These are phyloP conservation scores for Ceratocystis variospora DNA, from an alignment of 2,329 filamentous ascomycete species.

Conservation along the genomic window DNA sequence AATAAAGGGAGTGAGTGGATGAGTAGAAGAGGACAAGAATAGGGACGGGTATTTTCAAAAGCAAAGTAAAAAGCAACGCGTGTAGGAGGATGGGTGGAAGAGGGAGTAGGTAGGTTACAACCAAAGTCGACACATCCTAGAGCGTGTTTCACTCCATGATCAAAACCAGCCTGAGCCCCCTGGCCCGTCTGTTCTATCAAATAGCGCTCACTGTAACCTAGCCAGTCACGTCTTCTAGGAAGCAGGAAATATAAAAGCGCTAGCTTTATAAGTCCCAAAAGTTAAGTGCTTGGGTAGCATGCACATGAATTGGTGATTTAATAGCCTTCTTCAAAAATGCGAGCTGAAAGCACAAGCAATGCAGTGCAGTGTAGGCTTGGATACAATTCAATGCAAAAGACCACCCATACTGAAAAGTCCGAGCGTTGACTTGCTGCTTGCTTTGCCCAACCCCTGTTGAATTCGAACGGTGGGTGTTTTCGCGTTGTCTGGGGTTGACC, in stretches of 20 bases:
- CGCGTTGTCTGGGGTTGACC: slow-evolving; percentile 11
- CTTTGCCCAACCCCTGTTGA: background rate
- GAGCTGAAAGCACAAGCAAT: background rate
- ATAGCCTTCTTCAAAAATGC: background rate
- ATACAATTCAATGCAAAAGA: background rate
- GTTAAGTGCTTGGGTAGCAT: background rate
- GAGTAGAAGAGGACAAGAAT: background rate
- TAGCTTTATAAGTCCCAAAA: background rate
- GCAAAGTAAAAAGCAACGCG: background rate
- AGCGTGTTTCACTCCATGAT: slow-evolving; percentile 13
- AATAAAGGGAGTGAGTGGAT: background rate
- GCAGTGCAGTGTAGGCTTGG: background rate
- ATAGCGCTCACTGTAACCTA: background rate
- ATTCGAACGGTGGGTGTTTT: slow-evolving; percentile 8
- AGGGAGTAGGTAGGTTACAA: background rate
- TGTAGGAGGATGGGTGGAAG: background rate
- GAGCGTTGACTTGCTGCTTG: background rate
- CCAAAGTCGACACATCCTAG: background rate
- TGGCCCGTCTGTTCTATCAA: background rate
- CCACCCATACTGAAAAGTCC: background rate
- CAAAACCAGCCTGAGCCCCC: background rate
- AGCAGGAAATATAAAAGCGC: background rate
- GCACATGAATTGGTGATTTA: background rate
- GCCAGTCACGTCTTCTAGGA: background rate
- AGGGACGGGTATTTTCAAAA: background rate